Conservation (phyloP, 306 rosid species). For the Sechiopsis laciniata region DNA sequence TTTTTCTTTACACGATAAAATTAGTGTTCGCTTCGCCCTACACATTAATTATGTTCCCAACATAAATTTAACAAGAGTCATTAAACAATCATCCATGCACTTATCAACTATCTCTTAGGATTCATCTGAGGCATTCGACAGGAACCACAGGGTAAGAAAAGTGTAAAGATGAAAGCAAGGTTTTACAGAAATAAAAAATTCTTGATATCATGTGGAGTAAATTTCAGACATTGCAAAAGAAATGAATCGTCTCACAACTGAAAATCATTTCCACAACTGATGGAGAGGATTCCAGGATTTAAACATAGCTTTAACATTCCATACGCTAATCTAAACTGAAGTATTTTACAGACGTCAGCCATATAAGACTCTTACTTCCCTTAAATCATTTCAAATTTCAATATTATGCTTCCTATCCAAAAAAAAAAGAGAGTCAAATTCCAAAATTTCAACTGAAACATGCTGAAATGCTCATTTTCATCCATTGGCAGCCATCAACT, state of each 20-base stretch:
- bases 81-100: not conserved
- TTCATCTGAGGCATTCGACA: not conserved
- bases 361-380: not conserved
- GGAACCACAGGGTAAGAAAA: not conserved
- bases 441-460: not conserved
- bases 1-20: not conserved
- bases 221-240: not conserved
- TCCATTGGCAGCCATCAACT: not conserved
- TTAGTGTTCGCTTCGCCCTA: not conserved
- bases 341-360: not conserved
- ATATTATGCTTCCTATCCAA: not conserved
- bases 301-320: not conserved
- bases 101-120: not conserved
- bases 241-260: not conserved
- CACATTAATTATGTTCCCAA: not conserved
- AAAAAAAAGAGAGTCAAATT: not conserved
- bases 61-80: not conserved
- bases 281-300: constrained; percentile 6
- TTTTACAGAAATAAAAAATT: constrained; percentile 10
- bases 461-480: not conserved
- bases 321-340: constrained; percentile 1
- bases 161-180: constrained; percentile 2
- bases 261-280: constrained; percentile 5
- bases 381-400: not conserved
- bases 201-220: not conserved